These are phyloP conservation scores for Lathyrus aphaca DNA, from an alignment of 306 rosid species.

Conservation along the genomic window DNA sequence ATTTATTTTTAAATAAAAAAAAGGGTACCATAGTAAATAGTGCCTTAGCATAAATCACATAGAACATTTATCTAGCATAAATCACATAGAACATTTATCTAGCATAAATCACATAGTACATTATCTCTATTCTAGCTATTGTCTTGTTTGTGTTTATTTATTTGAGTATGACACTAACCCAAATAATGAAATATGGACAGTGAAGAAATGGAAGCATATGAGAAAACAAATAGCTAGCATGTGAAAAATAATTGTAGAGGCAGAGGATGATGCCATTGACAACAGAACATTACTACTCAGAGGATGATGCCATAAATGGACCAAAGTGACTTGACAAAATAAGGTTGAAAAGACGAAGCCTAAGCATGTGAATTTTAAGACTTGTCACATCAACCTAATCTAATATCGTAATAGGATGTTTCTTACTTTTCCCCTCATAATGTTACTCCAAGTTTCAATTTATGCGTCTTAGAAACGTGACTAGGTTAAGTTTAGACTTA, in stretches of 20 bases:
- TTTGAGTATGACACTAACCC: background rate
- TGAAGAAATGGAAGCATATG: background rate
- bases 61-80: too few relatives aligned
- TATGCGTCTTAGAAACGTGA: slow-evolving; percentile 19
- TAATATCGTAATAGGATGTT: background rate
- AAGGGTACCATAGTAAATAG: too few relatives aligned
- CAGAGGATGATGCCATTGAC: slow-evolving; percentile 3
- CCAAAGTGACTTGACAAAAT: slow-evolving; percentile 8
- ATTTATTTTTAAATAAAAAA: too few relatives aligned
- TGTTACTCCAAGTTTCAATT: slow-evolving; percentile 4
- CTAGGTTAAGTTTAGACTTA: slow-evolving; percentile 7
- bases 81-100: background rate
- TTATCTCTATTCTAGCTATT: background rate
- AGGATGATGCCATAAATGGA: slow-evolving; percentile 2
- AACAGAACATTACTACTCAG: background rate
- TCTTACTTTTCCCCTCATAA: background rate
- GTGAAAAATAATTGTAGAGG: slow-evolving; percentile 1
- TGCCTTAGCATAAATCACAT: background rate
- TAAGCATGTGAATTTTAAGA: background rate
- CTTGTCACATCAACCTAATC: slow-evolving; percentile 17
- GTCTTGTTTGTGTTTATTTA: background rate
- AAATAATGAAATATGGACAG: background rate
- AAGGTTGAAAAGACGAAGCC: slow-evolving; percentile 6
- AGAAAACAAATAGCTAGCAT: slow-evolving; percentile 5
- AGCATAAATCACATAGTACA: background rate